Conservation (phyloP, 2,329 filamentous ascomycete genomes). For the Pyricularia sp. region DNA sequence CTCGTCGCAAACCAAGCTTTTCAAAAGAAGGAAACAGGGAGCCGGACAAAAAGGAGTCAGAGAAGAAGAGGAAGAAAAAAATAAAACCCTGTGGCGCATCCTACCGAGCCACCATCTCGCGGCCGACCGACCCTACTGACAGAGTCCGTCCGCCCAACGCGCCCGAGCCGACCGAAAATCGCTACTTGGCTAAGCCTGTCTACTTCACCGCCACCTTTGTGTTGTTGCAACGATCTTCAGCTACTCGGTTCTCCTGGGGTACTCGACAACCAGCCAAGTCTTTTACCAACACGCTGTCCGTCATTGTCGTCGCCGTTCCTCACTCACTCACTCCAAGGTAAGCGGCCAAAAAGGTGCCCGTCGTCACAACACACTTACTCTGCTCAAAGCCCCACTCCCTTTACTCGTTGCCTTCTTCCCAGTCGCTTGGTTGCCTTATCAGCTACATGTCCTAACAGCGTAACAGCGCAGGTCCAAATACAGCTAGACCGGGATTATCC, state of each 20-base stretch:
- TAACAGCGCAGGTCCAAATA: background rate
- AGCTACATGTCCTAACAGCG: conserved; percentile 1
- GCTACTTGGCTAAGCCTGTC: background rate
- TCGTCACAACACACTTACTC: background rate
- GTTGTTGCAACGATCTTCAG: background rate
- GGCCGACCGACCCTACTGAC: conserved; percentile 5
- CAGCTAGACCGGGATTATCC: conserved; percentile 1
- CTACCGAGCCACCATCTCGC: background rate
- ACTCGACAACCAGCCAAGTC: background rate
- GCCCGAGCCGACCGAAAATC: conserved; percentile 6
- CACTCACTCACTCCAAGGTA: background rate
- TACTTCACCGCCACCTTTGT: conserved; percentile 4
- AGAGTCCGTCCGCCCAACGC: background rate
- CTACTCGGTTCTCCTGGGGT: background rate
- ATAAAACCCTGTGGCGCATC: background rate
- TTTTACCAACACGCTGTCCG: background rate
- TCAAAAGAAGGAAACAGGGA: background rate
- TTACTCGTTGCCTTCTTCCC: background rate
- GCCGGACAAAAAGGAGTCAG: background rate
- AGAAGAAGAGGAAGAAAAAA: background rate
- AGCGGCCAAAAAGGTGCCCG: background rate
- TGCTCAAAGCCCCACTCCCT: background rate
- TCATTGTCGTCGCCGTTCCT: background rate
- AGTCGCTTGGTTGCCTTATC: conserved; percentile 1
- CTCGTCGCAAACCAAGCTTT: background rate